Evolutionary conservation across 208 protist species (phyloP), one percentile per base, ranked within the genome.

Genomic region (Phytomonas sp.): DNA sequence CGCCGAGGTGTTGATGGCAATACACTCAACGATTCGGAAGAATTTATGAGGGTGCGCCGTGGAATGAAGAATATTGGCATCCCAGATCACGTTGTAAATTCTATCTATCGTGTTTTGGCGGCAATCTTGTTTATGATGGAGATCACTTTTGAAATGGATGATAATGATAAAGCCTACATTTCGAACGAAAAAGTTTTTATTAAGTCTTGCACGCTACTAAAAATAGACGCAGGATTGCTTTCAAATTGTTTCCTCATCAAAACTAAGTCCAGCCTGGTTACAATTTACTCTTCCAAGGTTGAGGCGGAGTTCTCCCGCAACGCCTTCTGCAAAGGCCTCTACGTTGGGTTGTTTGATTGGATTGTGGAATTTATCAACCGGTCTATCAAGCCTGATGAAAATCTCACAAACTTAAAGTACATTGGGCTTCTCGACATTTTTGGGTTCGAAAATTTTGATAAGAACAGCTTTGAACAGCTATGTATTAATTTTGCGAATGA

Each of bases 401-500:
- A 82, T 63, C 73, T 74, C 63, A 80, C 42, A 4, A 63, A 73
- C 32, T 90, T 76, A 75, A 87, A 87, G 67, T 94, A 97, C 77
- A 97, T 98, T 83, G 94, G 95, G 30, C 79, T 98, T 30, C 88
- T 98, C 45, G 97, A 98, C 74, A 98, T 98, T 74, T 97, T 97
- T 42, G 97, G 97, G 30, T 98, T 98, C 70, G 97, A 98, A 80
- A 94, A 95, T 67, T 98, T 98, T 75, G 80, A 83, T 62, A 66
- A 77, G 36, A 98, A 98, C 84, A 93, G 84, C 78, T 99, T 99
- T 75, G 97, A 99, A 83, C 97, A 98, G 83, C 75, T 99, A 14
- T 98, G 97, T 82, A 99, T 99, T 78, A 99, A 99, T 81, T 99
- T 94, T 75, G 94, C 97, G 52, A 99, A 99, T 81, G 98, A 99